These are phyloP conservation scores for Uronychia setigera DNA, from an alignment of 73 alveolate species.

Conservation along the genomic window DNA sequence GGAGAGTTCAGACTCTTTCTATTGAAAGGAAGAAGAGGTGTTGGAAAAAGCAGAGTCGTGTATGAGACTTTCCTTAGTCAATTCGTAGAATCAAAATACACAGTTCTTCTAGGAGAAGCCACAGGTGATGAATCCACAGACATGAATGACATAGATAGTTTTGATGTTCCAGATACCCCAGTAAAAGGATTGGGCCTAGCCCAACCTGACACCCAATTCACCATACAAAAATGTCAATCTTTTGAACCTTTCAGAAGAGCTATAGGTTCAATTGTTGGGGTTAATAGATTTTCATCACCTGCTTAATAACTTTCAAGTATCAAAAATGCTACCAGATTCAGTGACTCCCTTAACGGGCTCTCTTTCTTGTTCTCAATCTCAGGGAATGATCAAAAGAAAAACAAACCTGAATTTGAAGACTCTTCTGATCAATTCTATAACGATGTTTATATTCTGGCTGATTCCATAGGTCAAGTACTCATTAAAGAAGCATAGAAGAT, in stretches of 20 bases:
- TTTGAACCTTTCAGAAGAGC: slow-evolving; percentile 31
- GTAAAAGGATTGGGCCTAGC: no score
- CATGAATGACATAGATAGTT: slow-evolving; percentile 11
- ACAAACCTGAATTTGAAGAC: background rate
- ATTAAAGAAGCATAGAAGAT: slow-evolving; percentile 14
- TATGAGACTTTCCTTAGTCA: slow-evolving; percentile 10
- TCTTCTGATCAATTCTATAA: background rate
- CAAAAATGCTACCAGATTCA: slow-evolving; percentile 17
- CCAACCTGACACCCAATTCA: no score
- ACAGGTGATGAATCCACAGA: slow-evolving; percentile 10
- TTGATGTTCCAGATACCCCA: background rate
- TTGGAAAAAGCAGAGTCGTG: slow-evolving; percentile 22
- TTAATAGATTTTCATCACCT: slow-evolving; percentile 24
- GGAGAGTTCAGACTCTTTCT: background rate
- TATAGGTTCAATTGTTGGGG: slow-evolving; percentile 21
- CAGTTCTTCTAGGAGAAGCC: slow-evolving; percentile 21
- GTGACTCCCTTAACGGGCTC: slow-evolving; percentile 22
- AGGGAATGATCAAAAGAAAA: background rate
- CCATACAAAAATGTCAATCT: slow-evolving; percentile 22
- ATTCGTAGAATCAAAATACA: background rate
- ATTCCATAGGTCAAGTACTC: slow-evolving; percentile 12
- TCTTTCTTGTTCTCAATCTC: slow-evolving; percentile 22
- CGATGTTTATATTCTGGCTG: slow-evolving; percentile 30
- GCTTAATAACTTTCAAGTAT: slow-evolving; percentile 30
- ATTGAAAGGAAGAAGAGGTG: slow-evolving; percentile 21